Base-by-base conservation (phyloP, 2,329 filamentous ascomycete species). In the Coccinonectria pachysandricola region DNA sequence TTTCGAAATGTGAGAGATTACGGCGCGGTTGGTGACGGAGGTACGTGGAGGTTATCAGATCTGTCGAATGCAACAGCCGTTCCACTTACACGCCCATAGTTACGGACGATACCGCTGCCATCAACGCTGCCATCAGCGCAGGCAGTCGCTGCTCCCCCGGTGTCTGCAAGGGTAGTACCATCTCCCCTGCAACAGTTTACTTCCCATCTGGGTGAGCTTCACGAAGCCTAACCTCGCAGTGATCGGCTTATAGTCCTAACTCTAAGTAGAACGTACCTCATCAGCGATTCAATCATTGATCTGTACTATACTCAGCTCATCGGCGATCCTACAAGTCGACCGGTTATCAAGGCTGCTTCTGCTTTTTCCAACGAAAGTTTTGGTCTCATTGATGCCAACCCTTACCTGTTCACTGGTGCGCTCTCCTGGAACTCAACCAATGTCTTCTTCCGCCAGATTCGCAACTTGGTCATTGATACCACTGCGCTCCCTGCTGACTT, bases 251-350 rank as follows among this genome's bases (percentile, higher is more conserved):
- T 7, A 15, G 8, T 21, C 8, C 26, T 31, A 30, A 35, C 32
- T 15, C 7, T 6, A 7, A 4, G 3, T 17, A 56, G 54, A 22
- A 86, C 77, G 3, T 91, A 88, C 46, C 44, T 77, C 5, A 73
- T 88, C 34, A 79, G 71, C 26, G 65, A 62, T 36, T 79, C 82
- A 5, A 74, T 91, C 33, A 56, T 81, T 21, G 74, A 80, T 48
- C 75, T 77, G 54, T 91, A 87, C 58, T 84, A 85, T 49, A 86
- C 82, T 2, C 78, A 84, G 51, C 65, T 91, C 35, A 66, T 86
- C 15, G 82, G 81, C 20, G 78, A 87, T 51, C 71, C 78, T 7
- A 63, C 60, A 12, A 52, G 65, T 35, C 61, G 68, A 30, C 60
- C 79, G 5, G 60, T 64, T 3, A 60, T 78, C 28, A 67, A 68